Evolutionary conservation across 257 asterid genomes (phyloP), one percentile per base, ranked within the genome.

Genomic region (Gentiana macrophylla): DNA sequence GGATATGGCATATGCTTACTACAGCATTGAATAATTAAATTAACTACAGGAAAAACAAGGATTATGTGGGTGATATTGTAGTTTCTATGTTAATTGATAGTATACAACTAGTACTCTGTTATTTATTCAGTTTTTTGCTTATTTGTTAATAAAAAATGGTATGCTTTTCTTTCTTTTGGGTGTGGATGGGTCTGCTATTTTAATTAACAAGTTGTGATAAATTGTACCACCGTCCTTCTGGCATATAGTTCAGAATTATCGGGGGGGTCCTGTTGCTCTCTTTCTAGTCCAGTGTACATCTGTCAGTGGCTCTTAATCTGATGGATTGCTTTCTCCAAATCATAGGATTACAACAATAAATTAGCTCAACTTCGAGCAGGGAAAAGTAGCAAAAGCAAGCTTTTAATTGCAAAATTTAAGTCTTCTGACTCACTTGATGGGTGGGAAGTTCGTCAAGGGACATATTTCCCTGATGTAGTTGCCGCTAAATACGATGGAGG

Each of bases 301-400:
- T 41, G 6, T 5, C 46, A 41, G 9, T 41, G 46, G 9, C 46
- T 41, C 9, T 41, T 12, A n/a, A 9, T 5, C 35, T 62, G 53
- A 43, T 58, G 36, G 38, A 34, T 62, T 41, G 36, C 9, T 52
- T 36, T 32, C 2, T 65, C 50, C 24, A 37, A 13, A 32, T 35
- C 68, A 67, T 59, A 91, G 98, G 98, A 91, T 74, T 83, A 83
- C 66, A 87, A 91, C 77, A 87, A 91, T 70, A 56, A 83, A 69
- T 79, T 91, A 63, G 98, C 98, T 57, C 98, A 91, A 64, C 69
- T 83, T 55, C 84, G 98, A 57, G 94, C 98, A 13, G 98, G 98
- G 48, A 91, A 91, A 70, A 91, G 98, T 83, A 91, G 98, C 86
- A 91, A 91, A 77, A 91, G 98, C 77, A 91, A 91, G 81, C 95